These are phyloP conservation scores for Selenicereus undatus DNA, from an alignment of 148 eudicot species.

Conservation along the genomic window DNA sequence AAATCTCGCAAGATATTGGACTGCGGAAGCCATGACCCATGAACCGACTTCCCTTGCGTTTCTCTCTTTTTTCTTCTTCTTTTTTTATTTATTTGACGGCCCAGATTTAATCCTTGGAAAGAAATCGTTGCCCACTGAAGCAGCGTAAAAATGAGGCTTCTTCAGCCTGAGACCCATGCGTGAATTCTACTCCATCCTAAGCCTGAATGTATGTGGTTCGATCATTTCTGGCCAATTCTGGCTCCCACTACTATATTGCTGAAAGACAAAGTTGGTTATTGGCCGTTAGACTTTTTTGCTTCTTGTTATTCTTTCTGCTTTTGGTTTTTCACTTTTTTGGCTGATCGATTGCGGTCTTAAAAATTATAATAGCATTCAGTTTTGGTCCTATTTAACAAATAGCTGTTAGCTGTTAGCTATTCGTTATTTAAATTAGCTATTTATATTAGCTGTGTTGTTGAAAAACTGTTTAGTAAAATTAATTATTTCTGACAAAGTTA, in stretches of 20 bases:
- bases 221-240: neutral
- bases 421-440: no score
- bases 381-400: no score
- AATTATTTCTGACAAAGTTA: no score
- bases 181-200: neutral
- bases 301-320: neutral
- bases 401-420: no score
- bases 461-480: no score
- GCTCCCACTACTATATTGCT: neutral
- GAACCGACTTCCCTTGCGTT: neutral
- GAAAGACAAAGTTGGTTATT: constrained; percentile 11
- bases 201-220: neutral
- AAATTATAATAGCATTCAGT: no score
- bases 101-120: constrained; percentile 1
- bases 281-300: constrained; percentile 17
- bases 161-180: neutral
- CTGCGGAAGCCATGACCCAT: no score
- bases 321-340: no score
- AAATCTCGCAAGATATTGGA: constrained; percentile 5
- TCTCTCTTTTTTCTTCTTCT: neutral
- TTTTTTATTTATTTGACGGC: neutral
- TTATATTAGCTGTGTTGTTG: no score
- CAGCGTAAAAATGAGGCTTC: constrained; percentile 13
- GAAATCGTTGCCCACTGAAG: neutral
- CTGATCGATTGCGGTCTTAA: no score